Evolutionary conservation across 2,329 filamentous ascomycete species (phyloP), one percentile per base, ranked within the genome.

Genomic region (Cryoendolithus antarcticus): DNA sequence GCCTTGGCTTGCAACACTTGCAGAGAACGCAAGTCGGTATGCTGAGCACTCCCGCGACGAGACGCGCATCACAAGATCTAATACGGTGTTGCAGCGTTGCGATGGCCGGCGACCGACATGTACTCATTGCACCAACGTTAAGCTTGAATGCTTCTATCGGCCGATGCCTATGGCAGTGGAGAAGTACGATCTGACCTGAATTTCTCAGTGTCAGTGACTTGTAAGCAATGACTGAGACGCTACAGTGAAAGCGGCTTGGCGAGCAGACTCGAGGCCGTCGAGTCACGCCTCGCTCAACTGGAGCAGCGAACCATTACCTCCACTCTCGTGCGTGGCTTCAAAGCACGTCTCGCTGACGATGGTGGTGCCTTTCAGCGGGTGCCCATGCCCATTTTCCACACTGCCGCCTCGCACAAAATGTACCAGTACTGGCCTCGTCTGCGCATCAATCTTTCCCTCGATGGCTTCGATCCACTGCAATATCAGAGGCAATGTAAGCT

Each of bases 81-180:
- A 19, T 19, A 19, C 15, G 15, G 15, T 19, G 15, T 19, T 19
- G 15, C 15, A 19, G 15, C 38, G 38, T 12, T 40, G 38, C 19
- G 38, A 40, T 31, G 38, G 38, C 28, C 35, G 29, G 21, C 27
- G 30, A 27, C 38, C 38, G 34, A 40, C 38, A 9, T 40, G 38
- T 29, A 40, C 38, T n/a, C 38, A 40, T 21, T 40, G 38, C 34
- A 36, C 38, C 29, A 40, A 40, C 37, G 38, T 34, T n/a, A 40
- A 40, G 21, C 21, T 40, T 10, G 38, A 35, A 12, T 40, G 38
- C 9, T 35, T 40, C 9, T 40, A 40, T 34, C 33, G 38, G 11
- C 31, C 19, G 33, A 19, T 19, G 15, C 15, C 15, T 19, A 19
- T 19, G 15, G 15, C 15, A 19, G 15, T 19, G 15, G 15, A 19